phyloP scores from a whole-genome alignment of 768 basidiomycete genomes.

The Lepiota subincarnata region DNA sequence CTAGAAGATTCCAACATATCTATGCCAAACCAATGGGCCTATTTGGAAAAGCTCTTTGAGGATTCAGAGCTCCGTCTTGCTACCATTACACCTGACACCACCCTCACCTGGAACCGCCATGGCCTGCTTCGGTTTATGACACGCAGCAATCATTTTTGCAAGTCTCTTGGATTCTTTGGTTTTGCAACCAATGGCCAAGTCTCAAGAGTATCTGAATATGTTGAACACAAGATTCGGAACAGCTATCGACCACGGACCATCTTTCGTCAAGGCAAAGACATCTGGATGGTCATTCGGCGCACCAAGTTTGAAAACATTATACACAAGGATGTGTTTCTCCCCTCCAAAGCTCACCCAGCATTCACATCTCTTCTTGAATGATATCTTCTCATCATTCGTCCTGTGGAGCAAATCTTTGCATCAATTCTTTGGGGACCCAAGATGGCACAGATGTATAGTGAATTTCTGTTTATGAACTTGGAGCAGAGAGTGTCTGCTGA shows the following conservation, averaged over 20 bases:
- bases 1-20: not conserved
- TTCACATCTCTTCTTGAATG: not conserved
- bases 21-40: not conserved
- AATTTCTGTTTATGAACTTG: conserved; percentile 10
- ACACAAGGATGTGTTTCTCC: not conserved
- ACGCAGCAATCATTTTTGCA: not conserved
- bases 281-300: not conserved
- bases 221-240: not conserved
- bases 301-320: conserved; percentile 1
- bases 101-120: not conserved
- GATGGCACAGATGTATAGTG: not conserved
- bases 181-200: not conserved
- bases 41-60: not conserved
- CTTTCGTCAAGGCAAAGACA: not conserved
- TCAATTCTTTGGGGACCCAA: not conserved
- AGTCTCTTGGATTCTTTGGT: not conserved
- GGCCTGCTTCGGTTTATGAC: not conserved
- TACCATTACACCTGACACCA: not conserved
- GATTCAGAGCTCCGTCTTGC: not conserved
- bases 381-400: conserved; percentile 1
- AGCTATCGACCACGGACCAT: not conserved
- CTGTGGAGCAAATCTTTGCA: conserved; percentile 3
- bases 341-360: not conserved
- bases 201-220: not conserved
- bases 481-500: not conserved